Base-by-base conservation (phyloP, 2,329 filamentous ascomycete genomes). In the Phyllosticta ampelicida region DNA sequence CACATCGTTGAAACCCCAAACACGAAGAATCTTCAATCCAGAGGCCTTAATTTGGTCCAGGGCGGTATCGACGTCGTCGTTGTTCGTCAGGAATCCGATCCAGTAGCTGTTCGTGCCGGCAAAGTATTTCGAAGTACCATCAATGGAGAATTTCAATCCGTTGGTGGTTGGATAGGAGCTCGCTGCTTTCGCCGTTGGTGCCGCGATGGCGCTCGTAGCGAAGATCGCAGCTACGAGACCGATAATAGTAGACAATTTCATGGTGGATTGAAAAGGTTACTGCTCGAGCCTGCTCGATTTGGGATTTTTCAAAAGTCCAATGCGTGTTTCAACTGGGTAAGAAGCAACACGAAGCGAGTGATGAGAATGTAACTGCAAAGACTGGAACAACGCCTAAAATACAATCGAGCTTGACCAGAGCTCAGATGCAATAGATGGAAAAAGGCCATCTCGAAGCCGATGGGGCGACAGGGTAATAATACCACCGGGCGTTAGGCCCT, bases 1-100 rank as follows among this genome's bases (percentile, higher is more conserved):
- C 13, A 82, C 79, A 62, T 84, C 80, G 70, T 83, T 83, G 73
- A 85, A 85, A 3, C 81, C 81, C 82, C 82, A 84, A 53, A 84
- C 74, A 16, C 83, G 76, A 30, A 84, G 72, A 60, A 85, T 78
- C 66, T 81, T 82, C 60, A 79, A 76, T 0, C 80, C 80, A 2
- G 80, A 77, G 29, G 70, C 62, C 54, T 71, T 65, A 16, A 84
- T 66, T 63, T 81, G 75, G 60, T 66, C 63, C 63, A 74, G 69
- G 20, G 71, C 70, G n/a, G 71, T 69, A 63, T 84, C 79, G 13
- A 84, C 75, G 65, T 86, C 81, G 8, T 69, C 73, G 61, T 81
- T 74, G 58, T 79, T 77, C 63, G 73, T 78, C 49, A 77, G 64
- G 62, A 81, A 80, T 11, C 73, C 72, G 53, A 81, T 75, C 77